phyloP scores from a whole-genome alignment of 2,329 filamentous ascomycete genomes.

The Cladosporium sp. region DNA sequence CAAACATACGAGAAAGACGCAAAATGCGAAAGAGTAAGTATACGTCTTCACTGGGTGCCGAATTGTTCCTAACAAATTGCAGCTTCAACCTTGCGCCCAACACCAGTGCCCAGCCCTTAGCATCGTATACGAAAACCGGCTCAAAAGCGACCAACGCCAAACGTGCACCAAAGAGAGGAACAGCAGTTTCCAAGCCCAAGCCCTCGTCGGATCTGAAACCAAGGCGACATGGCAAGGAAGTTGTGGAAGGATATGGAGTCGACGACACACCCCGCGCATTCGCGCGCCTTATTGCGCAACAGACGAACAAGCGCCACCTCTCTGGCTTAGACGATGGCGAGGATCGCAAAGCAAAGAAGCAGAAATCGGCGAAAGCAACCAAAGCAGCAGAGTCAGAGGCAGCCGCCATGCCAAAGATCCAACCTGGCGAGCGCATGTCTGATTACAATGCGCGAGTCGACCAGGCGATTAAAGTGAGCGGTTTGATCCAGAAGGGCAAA shows the following conservation, averaged over 20 bases:
- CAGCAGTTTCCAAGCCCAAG: slow-evolving; percentile 17
- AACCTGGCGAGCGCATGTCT: slow-evolving; percentile 75
- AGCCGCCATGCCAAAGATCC: slow-evolving; percentile 60
- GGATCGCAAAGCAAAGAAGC: slow-evolving; percentile 47
- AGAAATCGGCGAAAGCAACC: slow-evolving; percentile 19
- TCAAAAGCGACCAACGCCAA: slow-evolving; percentile 26
- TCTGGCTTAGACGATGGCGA: slow-evolving; percentile 70
- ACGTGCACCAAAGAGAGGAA: slow-evolving; percentile 29
- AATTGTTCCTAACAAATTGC: slow-evolving; percentile 33
- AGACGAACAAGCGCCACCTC: slow-evolving; percentile 51
- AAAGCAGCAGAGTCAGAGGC: slow-evolving; percentile 12
- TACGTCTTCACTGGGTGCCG: slow-evolving; percentile 32
- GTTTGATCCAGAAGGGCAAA: slow-evolving; percentile 58
- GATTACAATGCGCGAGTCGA: slow-evolving; percentile 83
- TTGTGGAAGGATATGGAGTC: slow-evolving; percentile 46
- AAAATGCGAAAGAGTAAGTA: slow-evolving; percentile 42
- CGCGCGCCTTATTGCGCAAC: slow-evolving; percentile 74
- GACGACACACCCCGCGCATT: slow-evolving; percentile 90
- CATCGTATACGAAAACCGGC: slow-evolving; percentile 43
- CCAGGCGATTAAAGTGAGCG: slow-evolving; percentile 71
- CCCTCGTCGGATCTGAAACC: slow-evolving; percentile 5
- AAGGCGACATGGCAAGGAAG: slow-evolving; percentile 34
- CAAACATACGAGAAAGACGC: slow-evolving; percentile 30
- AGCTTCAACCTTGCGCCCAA: slow-evolving; percentile 58
- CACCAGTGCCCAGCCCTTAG: slow-evolving; percentile 56